Percentiles rank a stretch among this genome's conserved stretches.
phyloP scores from a whole-genome alignment of 768 basidiomycete genomes.

The Trametes punicea region DNA sequence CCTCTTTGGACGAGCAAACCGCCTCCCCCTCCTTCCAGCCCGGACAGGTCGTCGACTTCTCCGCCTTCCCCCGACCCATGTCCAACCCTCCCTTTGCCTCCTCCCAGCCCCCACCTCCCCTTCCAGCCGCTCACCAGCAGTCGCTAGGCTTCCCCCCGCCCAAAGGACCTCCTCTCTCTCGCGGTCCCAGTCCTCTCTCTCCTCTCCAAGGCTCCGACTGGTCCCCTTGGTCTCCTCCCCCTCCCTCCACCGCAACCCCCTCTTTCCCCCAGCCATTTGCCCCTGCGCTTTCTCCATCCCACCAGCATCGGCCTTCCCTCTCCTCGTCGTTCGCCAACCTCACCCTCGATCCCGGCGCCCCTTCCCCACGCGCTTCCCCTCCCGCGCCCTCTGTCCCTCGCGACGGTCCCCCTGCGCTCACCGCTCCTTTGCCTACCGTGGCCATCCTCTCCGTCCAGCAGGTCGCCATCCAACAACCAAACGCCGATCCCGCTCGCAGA shows the following conservation, averaged over 20 bases:
- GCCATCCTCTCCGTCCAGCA: constrained; percentile 52
- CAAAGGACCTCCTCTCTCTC: constrained; percentile 8
- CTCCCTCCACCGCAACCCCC: neutral
- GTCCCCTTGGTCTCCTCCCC: constrained; percentile 25
- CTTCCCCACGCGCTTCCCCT: constrained; percentile 26
- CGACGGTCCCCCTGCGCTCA: constrained; percentile 46
- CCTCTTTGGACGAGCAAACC: constrained; percentile 52
- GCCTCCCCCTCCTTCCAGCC: constrained; percentile 22
- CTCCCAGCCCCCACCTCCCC: too few species aligned
- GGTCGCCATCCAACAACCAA: constrained; percentile 49
- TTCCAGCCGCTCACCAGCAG: neutral
- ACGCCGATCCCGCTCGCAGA: constrained; percentile 56
- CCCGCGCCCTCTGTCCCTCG: constrained; percentile 23
- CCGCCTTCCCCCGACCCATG: constrained; percentile 25
- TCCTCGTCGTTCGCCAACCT: constrained; percentile 21
- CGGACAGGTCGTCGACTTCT: constrained; percentile 14
- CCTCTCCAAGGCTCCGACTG: constrained; percentile 25
- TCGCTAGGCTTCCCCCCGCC: constrained; percentile 4
- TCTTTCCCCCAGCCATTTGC: constrained; percentile 8
- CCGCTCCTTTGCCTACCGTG: constrained; percentile 66
- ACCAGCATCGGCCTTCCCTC: constrained; percentile 12
- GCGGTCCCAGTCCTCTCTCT: constrained; percentile 26
- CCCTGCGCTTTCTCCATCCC: neutral
- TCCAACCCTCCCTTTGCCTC: constrained; percentile 16
- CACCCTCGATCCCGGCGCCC: constrained; percentile 9